A percentile compares a stretch with the other conserved stretches of the same genome.
These are phyloP conservation scores for Aquilaria malaccensis DNA, from an alignment of 345 rosid genomes.

Conservation along the genomic window DNA sequence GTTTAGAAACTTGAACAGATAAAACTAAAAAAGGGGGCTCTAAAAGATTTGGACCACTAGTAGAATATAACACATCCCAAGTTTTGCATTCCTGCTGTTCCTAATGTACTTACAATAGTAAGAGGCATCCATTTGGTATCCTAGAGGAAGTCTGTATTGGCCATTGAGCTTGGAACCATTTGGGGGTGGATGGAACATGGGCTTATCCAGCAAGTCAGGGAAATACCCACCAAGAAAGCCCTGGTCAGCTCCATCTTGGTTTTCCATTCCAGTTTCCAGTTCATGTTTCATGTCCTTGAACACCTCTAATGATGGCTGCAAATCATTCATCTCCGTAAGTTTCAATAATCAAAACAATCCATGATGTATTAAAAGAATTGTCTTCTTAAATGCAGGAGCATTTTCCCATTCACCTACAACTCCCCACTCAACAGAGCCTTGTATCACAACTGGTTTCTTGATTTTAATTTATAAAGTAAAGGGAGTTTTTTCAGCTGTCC, in stretches of 20 bases:
- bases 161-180: slow-evolving; percentile 58
- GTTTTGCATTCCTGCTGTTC: background rate
- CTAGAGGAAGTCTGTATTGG: slow-evolving; percentile 79
- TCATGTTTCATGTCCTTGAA: slow-evolving; percentile 79
- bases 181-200: slow-evolving; percentile 59
- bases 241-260: slow-evolving; percentile 97
- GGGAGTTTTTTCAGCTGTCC: too few relatives aligned
- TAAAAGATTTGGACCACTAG: background rate
- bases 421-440: too few relatives aligned
- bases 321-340: too few relatives aligned
- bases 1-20: background rate
- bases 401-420: too few relatives aligned
- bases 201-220: slow-evolving; percentile 71
- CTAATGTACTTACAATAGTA: slow-evolving; percentile 60
- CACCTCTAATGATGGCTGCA: slow-evolving; percentile 67
- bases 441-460: too few relatives aligned
- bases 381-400: too few relatives aligned
- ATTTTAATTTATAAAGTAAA: too few relatives aligned
- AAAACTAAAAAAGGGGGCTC: background rate
- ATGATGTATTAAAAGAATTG: too few relatives aligned
- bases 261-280: slow-evolving; percentile 45
- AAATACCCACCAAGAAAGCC: slow-evolving; percentile 89
- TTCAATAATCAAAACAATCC: too few relatives aligned
- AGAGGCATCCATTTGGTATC: slow-evolving; percentile 98
- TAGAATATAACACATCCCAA: background rate